Base-by-base conservation (phyloP, 73 alveolate species). In the Paramecium caudatum region DNA sequence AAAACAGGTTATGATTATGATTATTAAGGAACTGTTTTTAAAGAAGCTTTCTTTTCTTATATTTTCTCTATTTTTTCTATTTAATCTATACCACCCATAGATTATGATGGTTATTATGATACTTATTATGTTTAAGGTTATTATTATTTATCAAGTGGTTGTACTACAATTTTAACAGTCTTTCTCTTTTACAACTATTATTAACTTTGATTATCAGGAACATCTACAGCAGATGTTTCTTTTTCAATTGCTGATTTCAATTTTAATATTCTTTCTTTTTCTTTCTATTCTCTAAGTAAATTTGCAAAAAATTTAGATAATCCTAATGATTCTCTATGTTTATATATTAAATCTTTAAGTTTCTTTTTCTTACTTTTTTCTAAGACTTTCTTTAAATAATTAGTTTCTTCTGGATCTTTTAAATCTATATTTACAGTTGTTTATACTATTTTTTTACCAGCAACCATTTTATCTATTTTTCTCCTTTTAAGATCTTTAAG, bases 401-500 rank as follows among this genome's bases (percentile, higher is more conserved):
- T 74, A 43, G 88, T 74, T 74, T 74, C 88, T 74, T 74, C 88
- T 17, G 88, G 88, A 74, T 74, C 88, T 13, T 74, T 74, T 10
- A 74, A 43, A 37, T 30, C 62, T 0, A 74, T 36, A 21, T 74
- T 74, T 5, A 74, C 68, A 27, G 36, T 27, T 2, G 62, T 74
- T 37, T 37, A 13, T 3, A 74, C 88, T 15, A 74, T 74, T 19
- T 74, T 74, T 45, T 74, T 74, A 5, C 88, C 88, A 41, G 88
- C 88, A 19, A 74, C 88, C 88, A 74, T 74, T 10, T 39, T 74
- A 74, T 74, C 88, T 41, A 74, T 74, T 6, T 74, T 74, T 74
- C 88, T 74, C 43, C 88, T 74, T 43, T 74, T 74, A 16, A 74
- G 19, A 10, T 74, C 88, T 27, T 25, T 74, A 5, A 74, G 12